Evolutionary conservation across 345 rosid species (phyloP).

Genomic region (Citrus trifoliata): DNA sequence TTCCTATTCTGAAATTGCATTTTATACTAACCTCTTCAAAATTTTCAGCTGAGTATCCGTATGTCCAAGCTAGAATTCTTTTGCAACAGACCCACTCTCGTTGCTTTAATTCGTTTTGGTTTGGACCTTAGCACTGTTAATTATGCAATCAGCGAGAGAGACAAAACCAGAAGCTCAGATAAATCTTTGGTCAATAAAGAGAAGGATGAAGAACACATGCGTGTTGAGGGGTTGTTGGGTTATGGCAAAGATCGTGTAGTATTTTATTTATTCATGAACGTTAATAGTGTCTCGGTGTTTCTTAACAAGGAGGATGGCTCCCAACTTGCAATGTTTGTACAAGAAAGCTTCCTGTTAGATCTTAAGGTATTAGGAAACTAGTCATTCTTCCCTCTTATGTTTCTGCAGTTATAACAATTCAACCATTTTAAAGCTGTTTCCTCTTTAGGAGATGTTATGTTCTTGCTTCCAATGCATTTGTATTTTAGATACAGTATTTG

Average conservation of each 20-base stretch:
- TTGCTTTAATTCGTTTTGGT: constrained; percentile 95
- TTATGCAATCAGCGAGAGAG: constrained; percentile 28
- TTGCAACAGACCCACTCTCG: constrained; percentile 91
- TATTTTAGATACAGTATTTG: background rate
- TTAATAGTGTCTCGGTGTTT: constrained; percentile 83
- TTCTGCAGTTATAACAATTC: background rate
- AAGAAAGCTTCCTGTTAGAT: constrained; percentile 87
- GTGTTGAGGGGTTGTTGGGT: constrained; percentile 87
- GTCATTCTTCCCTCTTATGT: background rate
- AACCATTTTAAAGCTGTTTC: background rate
- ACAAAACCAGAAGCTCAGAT: constrained; percentile 31
- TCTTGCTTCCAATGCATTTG: background rate
- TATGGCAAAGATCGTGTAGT: constrained; percentile 94
- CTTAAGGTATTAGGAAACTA: constrained; percentile 58
- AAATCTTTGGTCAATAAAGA: constrained; percentile 49
- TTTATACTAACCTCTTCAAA: constrained; percentile 28
- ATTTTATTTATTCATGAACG: constrained; percentile 81
- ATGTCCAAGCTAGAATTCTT: constrained; percentile 96
- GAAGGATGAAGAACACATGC: constrained; percentile 64
- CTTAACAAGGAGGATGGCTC: constrained; percentile 97
- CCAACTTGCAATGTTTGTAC: constrained; percentile 93
- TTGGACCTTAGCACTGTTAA: constrained; percentile 57
- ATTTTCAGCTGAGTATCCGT: constrained; percentile 87
- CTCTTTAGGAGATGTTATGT: background rate
- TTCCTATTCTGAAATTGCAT: constrained; percentile 6